These are phyloP conservation scores for Phaeosphaeria sp. DNA, from an alignment of 2,329 filamentous ascomycete species.

Conservation along the genomic window DNA sequence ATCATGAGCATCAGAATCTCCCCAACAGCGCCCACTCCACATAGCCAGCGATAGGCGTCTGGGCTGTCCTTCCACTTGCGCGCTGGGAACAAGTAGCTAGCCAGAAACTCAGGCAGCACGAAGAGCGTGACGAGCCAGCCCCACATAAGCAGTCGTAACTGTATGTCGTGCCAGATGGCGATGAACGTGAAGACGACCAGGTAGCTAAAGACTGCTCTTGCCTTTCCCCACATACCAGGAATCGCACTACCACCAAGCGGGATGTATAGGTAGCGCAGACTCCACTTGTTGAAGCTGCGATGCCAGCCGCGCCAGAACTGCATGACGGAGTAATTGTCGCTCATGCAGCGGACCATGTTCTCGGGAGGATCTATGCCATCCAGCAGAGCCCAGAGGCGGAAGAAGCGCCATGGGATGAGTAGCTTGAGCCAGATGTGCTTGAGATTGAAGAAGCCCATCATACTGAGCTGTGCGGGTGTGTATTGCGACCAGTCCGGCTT, in stretches of 20 bases:
- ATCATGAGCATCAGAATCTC: constrained; percentile 96
- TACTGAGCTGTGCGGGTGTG: constrained; percentile 83
- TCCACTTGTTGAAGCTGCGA: constrained; percentile 92
- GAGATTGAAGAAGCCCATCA: constrained; percentile 95
- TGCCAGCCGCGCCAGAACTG: constrained; percentile 98
- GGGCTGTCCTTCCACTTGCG: constrained; percentile 73
- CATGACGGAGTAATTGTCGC: constrained; percentile 88
- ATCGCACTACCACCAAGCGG: constrained; percentile 76
- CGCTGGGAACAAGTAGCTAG: constrained; percentile 73
- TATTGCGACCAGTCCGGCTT: constrained; percentile 82
- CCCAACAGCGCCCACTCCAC: constrained; percentile 77
- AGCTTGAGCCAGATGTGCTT: constrained; percentile 98
- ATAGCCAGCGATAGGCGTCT: constrained; percentile 78
- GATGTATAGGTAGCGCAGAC: constrained; percentile 91
- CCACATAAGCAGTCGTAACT: constrained; percentile 89
- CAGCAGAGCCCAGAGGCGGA: constrained; percentile 91
- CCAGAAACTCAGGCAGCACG: constrained; percentile 85
- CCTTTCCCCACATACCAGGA: constrained; percentile 50
- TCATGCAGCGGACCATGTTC: constrained; percentile 98
- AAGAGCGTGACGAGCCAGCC: constrained; percentile 96
- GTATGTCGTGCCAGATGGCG: constrained; percentile 96
- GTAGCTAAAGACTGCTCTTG: constrained; percentile 74
- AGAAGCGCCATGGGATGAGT: constrained; percentile 95
- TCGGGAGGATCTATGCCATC: constrained; percentile 95
- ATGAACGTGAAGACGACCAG: constrained; percentile 93